Evolutionary conservation across 257 asterid species (phyloP).

Genomic region (Rehmannia glutinosa): DNA sequence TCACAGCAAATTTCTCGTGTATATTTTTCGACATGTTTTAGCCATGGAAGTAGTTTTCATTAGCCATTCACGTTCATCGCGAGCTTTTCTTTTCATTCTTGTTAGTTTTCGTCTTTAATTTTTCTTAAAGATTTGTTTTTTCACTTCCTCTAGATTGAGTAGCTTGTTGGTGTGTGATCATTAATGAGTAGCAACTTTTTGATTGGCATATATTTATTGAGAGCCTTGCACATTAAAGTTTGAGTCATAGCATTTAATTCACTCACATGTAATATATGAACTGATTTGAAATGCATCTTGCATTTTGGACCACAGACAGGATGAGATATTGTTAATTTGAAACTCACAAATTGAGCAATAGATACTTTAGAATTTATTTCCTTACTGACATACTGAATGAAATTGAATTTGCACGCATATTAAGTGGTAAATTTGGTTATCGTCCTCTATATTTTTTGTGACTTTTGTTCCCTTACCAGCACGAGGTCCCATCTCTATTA

Average conservation of each 20-base stretch:
- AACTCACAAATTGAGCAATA: conserved; percentile 15
- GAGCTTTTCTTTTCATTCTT: not conserved
- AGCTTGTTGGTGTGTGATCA: conserved; percentile 28
- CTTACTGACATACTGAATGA: conserved; percentile 20
- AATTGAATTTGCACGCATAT: conserved; percentile 16
- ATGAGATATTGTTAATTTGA: conserved; percentile 18
- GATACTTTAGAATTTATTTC: conserved; percentile 29
- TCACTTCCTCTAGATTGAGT: conserved; percentile 6
- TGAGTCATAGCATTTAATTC: conserved; percentile 68
- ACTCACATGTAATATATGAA: conserved; percentile 89
- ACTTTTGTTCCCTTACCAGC: not conserved
- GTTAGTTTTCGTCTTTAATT: not conserved
- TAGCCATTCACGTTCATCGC: conserved; percentile 17
- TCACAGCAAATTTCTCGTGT: conserved; percentile 37
- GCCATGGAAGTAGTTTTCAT: conserved; percentile 12
- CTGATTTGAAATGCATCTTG: conserved; percentile 36
- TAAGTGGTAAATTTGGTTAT: conserved; percentile 3
- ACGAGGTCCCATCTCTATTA: conserved; percentile 15
- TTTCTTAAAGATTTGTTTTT: not conserved
- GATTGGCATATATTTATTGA: conserved; percentile 38
- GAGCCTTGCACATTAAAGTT: conserved; percentile 40
- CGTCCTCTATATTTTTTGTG: not conserved
- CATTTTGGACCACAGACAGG: conserved; percentile 45
- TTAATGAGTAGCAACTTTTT: conserved; percentile 31
- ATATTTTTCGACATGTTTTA: conserved; percentile 29